Base-by-base conservation (phyloP, 2,329 filamentous ascomycete species). In the Colletotrichum tamarilloi region DNA sequence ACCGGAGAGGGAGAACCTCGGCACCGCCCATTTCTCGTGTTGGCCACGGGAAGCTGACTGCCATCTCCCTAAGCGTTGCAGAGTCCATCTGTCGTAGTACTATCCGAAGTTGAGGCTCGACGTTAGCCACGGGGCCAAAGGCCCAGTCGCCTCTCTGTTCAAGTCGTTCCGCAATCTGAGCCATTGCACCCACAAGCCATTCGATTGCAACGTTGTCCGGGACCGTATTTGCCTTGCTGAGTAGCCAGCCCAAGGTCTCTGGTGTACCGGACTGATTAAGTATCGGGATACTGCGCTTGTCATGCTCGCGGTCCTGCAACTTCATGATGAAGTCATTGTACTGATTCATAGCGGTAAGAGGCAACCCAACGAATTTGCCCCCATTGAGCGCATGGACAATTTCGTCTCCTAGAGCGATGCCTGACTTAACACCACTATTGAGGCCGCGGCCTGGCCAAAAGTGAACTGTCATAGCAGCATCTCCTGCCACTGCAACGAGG, bases 401-500 rank as follows among this genome's bases (percentile, higher is more conserved):
- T 73, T 82, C 80, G 64, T 82, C 80, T 14, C 80, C 81, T 12
- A 82, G 73, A 0, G 81, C 80, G 26, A 83, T 77, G 7, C 80
- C 81, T 0, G 81, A 76, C 59, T 82, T 83, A 76, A 83, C 81
- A 42, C 81, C 81, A 71, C 80, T 82, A 74, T 82, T 82, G 4
- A 82, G 76, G 0, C 81, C 81, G 8, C 81, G 77, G 0, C 81
- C 81, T 0, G 81, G 80, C 81, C 80, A 82, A 62, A 82, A 83
- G 68, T 82, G 80, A 4, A 82, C 81, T 8, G 79, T 82, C 79
- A 82, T 82, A 28, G 80, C 80, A 2, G 81, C 79, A 46, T 83
- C 81, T 2, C 81, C 81, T 0, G 81, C 80, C 1, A 83, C 78
- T 0, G 81, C 80, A 0, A 81, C 81, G 1, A 82, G 77, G 0